Evolutionary conservation across 768 basidiomycete species (phyloP).

Genomic region (Harrya chromipes): DNA sequence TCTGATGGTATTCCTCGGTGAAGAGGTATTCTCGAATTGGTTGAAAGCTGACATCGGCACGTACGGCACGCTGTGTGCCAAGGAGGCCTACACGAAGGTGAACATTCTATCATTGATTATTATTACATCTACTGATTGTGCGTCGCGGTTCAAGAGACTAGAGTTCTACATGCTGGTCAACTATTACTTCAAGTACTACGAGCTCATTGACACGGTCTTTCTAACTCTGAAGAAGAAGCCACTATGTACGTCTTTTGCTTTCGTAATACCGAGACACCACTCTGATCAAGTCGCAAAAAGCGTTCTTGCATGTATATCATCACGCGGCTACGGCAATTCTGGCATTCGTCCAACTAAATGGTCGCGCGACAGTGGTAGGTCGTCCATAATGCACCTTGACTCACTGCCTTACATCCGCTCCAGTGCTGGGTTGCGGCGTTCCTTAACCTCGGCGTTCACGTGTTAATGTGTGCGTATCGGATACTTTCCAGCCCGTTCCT

Average conservation of each 20-base stretch:
- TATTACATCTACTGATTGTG: not conserved
- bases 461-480: conserved; percentile 82
- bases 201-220: conserved; percentile 93
- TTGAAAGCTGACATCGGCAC: conserved; percentile 72
- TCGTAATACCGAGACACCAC: not conserved
- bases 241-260: conserved; percentile 54
- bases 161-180: conserved; percentile 97
- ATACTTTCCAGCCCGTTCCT: not conserved
- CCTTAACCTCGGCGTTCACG: conserved; percentile 88
- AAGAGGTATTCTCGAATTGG: conserved; percentile 81
- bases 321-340: conserved; percentile 93
- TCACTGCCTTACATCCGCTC: not conserved
- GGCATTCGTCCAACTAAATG: conserved; percentile 90
- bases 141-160: conserved; percentile 51
- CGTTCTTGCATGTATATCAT: conserved; percentile 96
- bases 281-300: conserved; percentile 36
- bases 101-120: conserved; percentile 28
- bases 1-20: conserved; percentile 77
- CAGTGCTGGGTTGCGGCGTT: conserved; percentile 91
- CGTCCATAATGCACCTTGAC: not conserved
- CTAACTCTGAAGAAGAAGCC: conserved; percentile 97
- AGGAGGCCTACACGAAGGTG: conserved; percentile 79
- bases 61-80: conserved; percentile 72
- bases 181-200: conserved; percentile 96
- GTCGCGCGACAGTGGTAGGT: conserved; percentile 82